These are phyloP conservation scores for Geotrichum restrictum DNA, from an alignment of 1,139 yeast species.

Conservation along the genomic window DNA sequence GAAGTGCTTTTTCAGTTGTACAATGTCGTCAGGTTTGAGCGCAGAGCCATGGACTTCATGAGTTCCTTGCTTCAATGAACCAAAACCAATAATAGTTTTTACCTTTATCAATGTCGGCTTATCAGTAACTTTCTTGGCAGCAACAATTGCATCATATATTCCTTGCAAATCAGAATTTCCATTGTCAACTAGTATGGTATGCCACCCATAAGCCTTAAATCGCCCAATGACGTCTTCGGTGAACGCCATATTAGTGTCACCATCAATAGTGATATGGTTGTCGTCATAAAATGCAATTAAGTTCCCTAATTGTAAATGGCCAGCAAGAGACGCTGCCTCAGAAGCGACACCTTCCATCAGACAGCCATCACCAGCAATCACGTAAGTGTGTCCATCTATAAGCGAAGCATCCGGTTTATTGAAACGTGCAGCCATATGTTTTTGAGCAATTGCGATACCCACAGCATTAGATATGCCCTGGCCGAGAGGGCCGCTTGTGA, in stretches of 20 bases:
- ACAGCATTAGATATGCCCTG: constrained; percentile 97
- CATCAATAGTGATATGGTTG: constrained; percentile 96
- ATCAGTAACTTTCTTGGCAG: constrained; percentile 47
- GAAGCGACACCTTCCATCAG: constrained; percentile 97
- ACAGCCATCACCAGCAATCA: constrained; percentile 96
- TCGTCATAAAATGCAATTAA: constrained; percentile 96
- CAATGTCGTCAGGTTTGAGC: constrained; percentile 87
- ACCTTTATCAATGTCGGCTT: constrained; percentile 91
- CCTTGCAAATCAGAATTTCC: constrained; percentile 79
- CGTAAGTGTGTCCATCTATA: constrained; percentile 70
- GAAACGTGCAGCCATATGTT: constrained; percentile 86
- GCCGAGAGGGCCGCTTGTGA: constrained; percentile 98
- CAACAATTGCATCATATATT: constrained; percentile 64
- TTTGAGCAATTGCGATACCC: constrained; percentile 94
- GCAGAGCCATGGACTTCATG: constrained; percentile 97
- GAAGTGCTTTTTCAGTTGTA: constrained; percentile 74
- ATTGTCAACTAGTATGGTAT: constrained; percentile 67
- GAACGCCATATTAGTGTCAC: constrained; percentile 85
- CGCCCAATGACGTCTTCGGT: constrained; percentile 88
- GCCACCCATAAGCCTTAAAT: constrained; percentile 95
- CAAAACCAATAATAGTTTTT: constrained; percentile 90
- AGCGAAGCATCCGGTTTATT: constrained; percentile 75
- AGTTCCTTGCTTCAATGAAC: constrained; percentile 82
- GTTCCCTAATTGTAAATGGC: constrained; percentile 91
- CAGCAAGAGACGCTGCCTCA: constrained; percentile 93